Base-by-base conservation (phyloP, 768 basidiomycete species). In the Phallus indusiatus region DNA sequence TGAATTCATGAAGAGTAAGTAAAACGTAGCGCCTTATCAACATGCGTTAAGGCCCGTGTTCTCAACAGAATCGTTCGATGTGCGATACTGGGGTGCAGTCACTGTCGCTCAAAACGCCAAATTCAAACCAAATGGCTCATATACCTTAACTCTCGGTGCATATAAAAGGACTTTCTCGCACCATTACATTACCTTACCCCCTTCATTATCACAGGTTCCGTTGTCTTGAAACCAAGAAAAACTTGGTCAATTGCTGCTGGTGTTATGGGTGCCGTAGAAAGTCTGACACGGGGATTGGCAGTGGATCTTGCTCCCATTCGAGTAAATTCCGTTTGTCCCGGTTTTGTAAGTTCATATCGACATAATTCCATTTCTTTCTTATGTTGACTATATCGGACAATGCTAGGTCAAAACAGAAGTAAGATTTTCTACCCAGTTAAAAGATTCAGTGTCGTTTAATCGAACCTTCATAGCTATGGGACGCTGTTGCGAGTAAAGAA, bases 281-380 rank as follows among this genome's bases (percentile, higher is more conserved):
- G 42, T 11, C 37, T 64, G 14, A 62, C 62, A 17, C 50, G 63
- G 6, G 63, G 63, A 6, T 49, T 64, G 18, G 61, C 63, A 9
- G 62, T 64, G n/a, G 62, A 64, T 46, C 58, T 64, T 11, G 63
- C 63, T 11, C 63, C 62, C 1, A 63, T 62, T 34, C 62, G 63
- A 5, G 63, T 64, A n/a, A 64, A 64, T 34, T 28, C 22, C 18
- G 52, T 64, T 48, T 53, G 54, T 56, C 63, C 63, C 5, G 63
- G 63, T 18, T 51, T 50, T 53, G 63, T 64, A n/a, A 52, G 54
- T 56, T n/a, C 36, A n/a, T 8, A 18, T 28, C 5, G 18, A n/a
- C 4, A 28, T 24, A 34, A 47, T 9, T 20, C 16, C 58, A 5
- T 20, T 54, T 17, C 8, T 33, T 42, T 55, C 17, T 47, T 48